These are phyloP conservation scores for Euphrasia arctica DNA, from an alignment of 305 asterid genomes.

Conservation along the genomic window DNA sequence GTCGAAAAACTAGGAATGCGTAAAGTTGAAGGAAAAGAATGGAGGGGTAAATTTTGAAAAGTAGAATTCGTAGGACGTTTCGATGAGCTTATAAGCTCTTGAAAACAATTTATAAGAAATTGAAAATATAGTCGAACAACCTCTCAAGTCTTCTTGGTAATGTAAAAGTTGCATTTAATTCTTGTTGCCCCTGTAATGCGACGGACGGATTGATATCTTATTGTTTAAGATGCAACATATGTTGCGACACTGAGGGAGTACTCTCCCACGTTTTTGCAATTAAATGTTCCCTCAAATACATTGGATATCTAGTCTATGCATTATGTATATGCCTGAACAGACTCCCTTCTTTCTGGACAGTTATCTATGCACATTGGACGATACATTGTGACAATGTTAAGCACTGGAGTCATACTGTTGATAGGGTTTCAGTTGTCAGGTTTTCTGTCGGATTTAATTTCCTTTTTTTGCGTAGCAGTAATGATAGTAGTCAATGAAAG, in stretches of 20 bases:
- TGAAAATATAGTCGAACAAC: too few relatives aligned
- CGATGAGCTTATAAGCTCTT: too few relatives aligned
- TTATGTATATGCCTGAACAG: neutral
- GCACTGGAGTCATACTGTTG: conserved; percentile 78
- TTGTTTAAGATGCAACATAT: too few relatives aligned
- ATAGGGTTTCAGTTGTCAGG: conserved; percentile 95
- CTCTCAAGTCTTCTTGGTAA: too few relatives aligned
- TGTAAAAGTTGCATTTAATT: too few relatives aligned
- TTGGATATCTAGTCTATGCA: neutral
- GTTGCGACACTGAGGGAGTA: neutral
- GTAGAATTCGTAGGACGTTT: too few relatives aligned
- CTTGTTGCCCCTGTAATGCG: too few relatives aligned
- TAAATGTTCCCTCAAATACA: neutral
- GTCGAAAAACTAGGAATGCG: too few relatives aligned
- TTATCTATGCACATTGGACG: conserved; percentile 75
- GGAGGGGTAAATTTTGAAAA: too few relatives aligned
- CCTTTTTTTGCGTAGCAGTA: neutral
- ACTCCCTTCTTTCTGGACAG: conserved; percentile 38
- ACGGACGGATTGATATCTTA: too few relatives aligned
- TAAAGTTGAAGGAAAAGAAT: too few relatives aligned
- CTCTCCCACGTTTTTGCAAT: neutral
- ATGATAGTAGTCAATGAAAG: conserved; percentile 12
- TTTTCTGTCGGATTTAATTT: conserved; percentile 26
- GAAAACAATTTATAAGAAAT: too few relatives aligned
- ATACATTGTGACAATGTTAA: conserved; percentile 79